Base-by-base conservation (phyloP, 192 early-diverging fungal genomes). In the Diversispora eburnea region DNA sequence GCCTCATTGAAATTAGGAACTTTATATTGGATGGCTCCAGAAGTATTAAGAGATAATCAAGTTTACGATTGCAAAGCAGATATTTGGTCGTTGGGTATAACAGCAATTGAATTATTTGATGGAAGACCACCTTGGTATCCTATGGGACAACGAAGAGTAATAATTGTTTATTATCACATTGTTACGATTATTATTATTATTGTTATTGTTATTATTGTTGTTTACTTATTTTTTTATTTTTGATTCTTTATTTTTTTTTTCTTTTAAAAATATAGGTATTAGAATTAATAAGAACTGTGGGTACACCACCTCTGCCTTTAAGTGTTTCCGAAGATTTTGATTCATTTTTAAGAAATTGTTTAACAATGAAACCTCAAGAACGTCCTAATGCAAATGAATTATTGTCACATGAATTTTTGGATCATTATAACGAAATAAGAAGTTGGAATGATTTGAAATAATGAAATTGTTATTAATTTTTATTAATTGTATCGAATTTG, bases 21-120 rank as follows among this genome's bases (percentile, higher is more conserved):
- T 59, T 62, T 72, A 62, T 72, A 72, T 72, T 72, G 71, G 71
- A 85, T 85, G 84, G 84, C 84, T 19, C 84, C 84, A 47, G 84
- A 85, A 74, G 80, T 85, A 45, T 77, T 85, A 57, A 66, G 64
- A 42, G 78, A 81, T 33, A 33, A 33, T 43, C 75, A 84, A 59
- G 68, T 69, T 60, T 85, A 85, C 59, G 74, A 75, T 51, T 76
- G 84, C 56, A 81, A 79, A 70, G 77, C 84, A 22, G 84, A 85
- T 61, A 81, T 85, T 75, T 85, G 84, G 84, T 85, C 84, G 19
- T 71, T 85, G 19, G 84, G 82, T 62, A 80, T 85, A 33, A 78
- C 78, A 33, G 72, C 81, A 12, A 80, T 84, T 41, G 82, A 84
- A 74, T 78, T 84, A 80, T 76, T 84, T 77, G 82, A 84, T 49